Percentiles rank a stretch among this genome's conserved stretches.
Evolutionary conservation across 108 stramenopile genomes (phyloP).

Genomic region (Epithemia pelagica): DNA sequence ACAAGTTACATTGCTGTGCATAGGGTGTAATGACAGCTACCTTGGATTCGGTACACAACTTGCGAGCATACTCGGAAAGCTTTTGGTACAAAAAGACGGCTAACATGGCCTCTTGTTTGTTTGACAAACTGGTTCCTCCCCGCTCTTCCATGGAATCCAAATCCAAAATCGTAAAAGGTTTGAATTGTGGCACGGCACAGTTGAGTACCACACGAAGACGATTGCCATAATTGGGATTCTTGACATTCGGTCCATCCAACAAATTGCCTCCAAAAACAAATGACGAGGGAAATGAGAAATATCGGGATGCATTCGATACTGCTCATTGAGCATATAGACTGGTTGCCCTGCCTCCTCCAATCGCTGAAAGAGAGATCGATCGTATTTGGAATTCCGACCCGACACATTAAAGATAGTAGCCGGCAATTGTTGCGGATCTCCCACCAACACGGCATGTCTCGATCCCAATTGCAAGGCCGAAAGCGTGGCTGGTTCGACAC

Average conservation of each 20-base stretch:
- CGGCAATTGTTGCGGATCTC: slow-evolving; percentile 97
- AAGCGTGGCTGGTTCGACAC: slow-evolving; percentile 92
- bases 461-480: slow-evolving; percentile 87
- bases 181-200: slow-evolving; percentile 29
- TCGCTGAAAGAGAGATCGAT: slow-evolving; percentile 93
- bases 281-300: slow-evolving; percentile 85
- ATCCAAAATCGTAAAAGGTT: slow-evolving; percentile 76
- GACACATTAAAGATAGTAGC: slow-evolving; percentile 92
- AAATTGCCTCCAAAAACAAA: slow-evolving; percentile 80
- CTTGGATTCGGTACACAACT: slow-evolving; percentile 39
- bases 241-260: slow-evolving; percentile 77
- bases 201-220: slow-evolving; percentile 45
- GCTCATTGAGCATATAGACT: slow-evolving; percentile 91
- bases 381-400: slow-evolving; percentile 78
- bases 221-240: slow-evolving; percentile 53
- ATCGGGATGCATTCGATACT: slow-evolving; percentile 93
- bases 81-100: slow-evolving; percentile 61
- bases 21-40: slow-evolving; percentile 92
- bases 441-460: slow-evolving; percentile 87
- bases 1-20: slow-evolving; percentile 71
- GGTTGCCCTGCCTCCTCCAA: slow-evolving; percentile 89
- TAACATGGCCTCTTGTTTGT: slow-evolving; percentile 66
- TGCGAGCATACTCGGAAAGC: slow-evolving; percentile 34
- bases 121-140: slow-evolving; percentile 73
- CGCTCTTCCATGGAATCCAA: slow-evolving; percentile 80